phyloP scores from a whole-genome alignment of 441 rosid species.

The Theobroma grandiflorum region DNA sequence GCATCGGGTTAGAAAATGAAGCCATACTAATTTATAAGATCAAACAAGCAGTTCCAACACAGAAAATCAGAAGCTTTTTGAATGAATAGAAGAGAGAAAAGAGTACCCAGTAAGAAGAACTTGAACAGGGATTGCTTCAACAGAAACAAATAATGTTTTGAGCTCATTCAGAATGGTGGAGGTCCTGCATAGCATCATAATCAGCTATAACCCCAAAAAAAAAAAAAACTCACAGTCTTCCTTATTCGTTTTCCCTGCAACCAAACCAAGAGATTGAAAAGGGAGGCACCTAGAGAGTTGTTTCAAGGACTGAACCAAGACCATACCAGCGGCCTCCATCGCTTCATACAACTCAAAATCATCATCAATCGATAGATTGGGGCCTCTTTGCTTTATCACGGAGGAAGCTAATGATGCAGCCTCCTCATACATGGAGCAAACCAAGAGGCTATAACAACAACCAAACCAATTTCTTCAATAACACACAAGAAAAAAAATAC shows the following conservation, averaged over 20 bases:
- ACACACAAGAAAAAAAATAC: neutral
- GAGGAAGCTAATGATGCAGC: conserved; percentile 72
- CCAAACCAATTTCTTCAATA: neutral
- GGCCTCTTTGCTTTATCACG: conserved; percentile 43
- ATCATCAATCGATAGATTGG: conserved; percentile 33
- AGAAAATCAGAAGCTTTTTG: neutral
- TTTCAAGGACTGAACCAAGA: conserved; percentile 81
- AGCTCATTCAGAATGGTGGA: conserved; percentile 67
- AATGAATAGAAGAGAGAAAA: conserved; percentile 7
- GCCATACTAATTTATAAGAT: neutral
- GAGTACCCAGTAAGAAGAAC: conserved; percentile 78
- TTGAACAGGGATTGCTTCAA: conserved; percentile 73
- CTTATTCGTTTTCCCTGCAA: neutral
- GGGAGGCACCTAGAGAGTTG: conserved; percentile 59
- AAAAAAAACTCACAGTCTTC: neutral
- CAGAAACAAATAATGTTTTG: conserved; percentile 51
- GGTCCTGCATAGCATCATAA: conserved; percentile 55
- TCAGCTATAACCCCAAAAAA: neutral
- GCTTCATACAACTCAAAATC: conserved; percentile 49
- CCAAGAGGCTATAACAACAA: conserved; percentile 58
- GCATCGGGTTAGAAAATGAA: neutral
- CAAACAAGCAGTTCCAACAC: neutral
- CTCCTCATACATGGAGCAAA: conserved; percentile 77
- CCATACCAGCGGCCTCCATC: conserved; percentile 82
- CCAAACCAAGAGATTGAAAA: neutral